phyloP scores from a whole-genome alignment of 805 yeast species.

The Saccharomycopsis sp. region DNA sequence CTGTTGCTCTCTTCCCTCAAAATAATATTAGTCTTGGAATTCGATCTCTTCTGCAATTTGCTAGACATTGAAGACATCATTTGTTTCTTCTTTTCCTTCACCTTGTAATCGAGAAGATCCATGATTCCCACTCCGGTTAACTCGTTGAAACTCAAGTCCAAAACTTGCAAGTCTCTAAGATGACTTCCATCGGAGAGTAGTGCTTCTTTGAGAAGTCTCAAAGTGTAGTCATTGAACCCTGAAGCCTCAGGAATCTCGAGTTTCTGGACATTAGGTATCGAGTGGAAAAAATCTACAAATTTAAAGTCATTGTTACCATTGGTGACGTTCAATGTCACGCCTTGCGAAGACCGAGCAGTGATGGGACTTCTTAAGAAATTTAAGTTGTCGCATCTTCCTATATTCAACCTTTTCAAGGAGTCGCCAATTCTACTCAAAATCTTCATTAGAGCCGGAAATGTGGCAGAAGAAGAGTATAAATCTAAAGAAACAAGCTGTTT shows the following conservation, averaged over 20 bases:
- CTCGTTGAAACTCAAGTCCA: slow-evolving; percentile 15
- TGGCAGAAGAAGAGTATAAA: slow-evolving; percentile 4
- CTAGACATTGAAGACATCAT: slow-evolving; percentile 8
- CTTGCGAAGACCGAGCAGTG: not conserved
- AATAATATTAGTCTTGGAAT: not conserved
- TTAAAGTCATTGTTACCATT: slow-evolving; percentile 3
- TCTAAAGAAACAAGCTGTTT: slow-evolving; percentile 1
- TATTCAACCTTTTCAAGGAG: slow-evolving; percentile 4
- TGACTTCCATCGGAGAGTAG: not conserved
- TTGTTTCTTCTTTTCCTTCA: not conserved
- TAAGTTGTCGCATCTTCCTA: slow-evolving; percentile 7
- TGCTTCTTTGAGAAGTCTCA: slow-evolving; percentile 5
- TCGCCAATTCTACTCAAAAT: not conserved
- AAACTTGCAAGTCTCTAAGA: not conserved
- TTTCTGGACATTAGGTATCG: slow-evolving; percentile 7
- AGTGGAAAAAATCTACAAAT: slow-evolving; percentile 7
- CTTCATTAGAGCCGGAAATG: slow-evolving; percentile 6
- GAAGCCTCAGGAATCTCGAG: slow-evolving; percentile 1
- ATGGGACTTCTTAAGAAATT: slow-evolving; percentile 4
- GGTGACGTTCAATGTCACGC: not conserved
- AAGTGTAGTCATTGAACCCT: slow-evolving; percentile 5
- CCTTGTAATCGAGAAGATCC: slow-evolving; percentile 15
- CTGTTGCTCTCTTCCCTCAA: not conserved
- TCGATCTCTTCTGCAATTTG: slow-evolving; percentile 4
- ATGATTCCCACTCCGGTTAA: slow-evolving; percentile 17